A percentile compares a stretch with the other conserved stretches of the same genome.
Conservation (phyloP, 2,329 filamentous ascomycete genomes). For the Tolypocladium amazonense region DNA sequence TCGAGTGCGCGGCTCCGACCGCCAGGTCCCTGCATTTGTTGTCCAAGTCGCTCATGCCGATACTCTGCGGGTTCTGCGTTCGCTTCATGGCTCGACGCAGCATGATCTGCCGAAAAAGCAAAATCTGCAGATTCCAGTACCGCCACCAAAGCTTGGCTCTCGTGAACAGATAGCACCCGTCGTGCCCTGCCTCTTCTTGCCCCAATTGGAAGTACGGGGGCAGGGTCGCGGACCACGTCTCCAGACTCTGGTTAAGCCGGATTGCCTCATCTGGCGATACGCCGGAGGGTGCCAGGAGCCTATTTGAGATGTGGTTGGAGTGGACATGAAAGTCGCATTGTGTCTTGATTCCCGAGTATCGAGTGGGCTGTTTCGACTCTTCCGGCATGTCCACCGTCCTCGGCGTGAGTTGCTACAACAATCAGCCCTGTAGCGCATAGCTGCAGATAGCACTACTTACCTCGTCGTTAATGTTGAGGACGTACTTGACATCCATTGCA, state of each 20-base stretch:
- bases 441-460: background rate
- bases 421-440: background rate
- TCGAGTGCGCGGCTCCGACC: slow-evolving; percentile 15
- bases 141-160: slow-evolving; percentile 19
- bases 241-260: slow-evolving; percentile 12
- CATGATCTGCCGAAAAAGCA: slow-evolving; percentile 17
- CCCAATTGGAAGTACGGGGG: slow-evolving; percentile 14
- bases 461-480: slow-evolving; percentile 19
- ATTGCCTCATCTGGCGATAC: slow-evolving; percentile 14
- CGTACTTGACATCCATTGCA: slow-evolving; percentile 17
- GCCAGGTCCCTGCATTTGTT: slow-evolving; percentile 12
- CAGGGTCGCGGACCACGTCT: slow-evolving; percentile 15
- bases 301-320: slow-evolving; percentile 20
- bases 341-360: slow-evolving; percentile 16
- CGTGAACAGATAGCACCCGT: slow-evolving; percentile 14
- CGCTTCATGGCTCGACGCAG: slow-evolving; percentile 13
- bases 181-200: slow-evolving; percentile 5
- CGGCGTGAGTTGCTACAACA: slow-evolving; percentile 9
- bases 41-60: slow-evolving; percentile 8
- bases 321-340: slow-evolving; percentile 19
- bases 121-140: slow-evolving; percentile 20
- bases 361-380: slow-evolving; percentile 11
- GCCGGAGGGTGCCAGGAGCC: slow-evolving; percentile 13
- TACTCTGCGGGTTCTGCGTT: slow-evolving; percentile 2
- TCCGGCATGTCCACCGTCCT: slow-evolving; percentile 10